Conservation (phyloP, 768 basidiomycete species). For the Peribolospora kevripleyi region DNA sequence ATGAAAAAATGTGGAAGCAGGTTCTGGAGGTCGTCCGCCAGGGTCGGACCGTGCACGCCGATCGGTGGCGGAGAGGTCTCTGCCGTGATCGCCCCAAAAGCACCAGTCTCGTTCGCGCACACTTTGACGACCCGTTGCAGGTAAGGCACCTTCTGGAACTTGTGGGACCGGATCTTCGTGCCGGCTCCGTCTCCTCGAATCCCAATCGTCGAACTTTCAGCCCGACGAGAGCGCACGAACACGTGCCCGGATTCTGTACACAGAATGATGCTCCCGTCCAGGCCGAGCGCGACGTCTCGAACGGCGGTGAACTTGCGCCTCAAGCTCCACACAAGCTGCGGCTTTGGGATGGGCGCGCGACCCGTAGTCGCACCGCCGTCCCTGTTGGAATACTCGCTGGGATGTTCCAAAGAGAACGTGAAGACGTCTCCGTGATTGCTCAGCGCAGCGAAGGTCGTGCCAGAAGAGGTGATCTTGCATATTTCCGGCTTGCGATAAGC, state of each 20-base stretch:
- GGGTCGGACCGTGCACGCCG: slow-evolving; percentile 28
- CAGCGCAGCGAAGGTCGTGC: slow-evolving; percentile 57
- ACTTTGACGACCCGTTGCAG: slow-evolving; percentile 70
- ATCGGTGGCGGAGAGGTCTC: slow-evolving; percentile 42
- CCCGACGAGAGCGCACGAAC: slow-evolving; percentile 33
- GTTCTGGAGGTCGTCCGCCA: slow-evolving; percentile 40
- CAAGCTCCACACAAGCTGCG: slow-evolving; percentile 75
- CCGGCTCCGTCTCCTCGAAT: neutral
- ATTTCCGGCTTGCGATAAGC: slow-evolving; percentile 43
- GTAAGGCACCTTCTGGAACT: slow-evolving; percentile 53
- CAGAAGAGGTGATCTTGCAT: slow-evolving; percentile 51
- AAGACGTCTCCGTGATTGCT: slow-evolving; percentile 77
- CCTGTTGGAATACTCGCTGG: slow-evolving; percentile 17
- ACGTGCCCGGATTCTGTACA: slow-evolving; percentile 91
- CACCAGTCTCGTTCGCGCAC: slow-evolving; percentile 62
- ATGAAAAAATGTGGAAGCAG: slow-evolving; percentile 35
- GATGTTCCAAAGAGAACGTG: slow-evolving; percentile 34
- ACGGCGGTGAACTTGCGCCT: slow-evolving; percentile 67
- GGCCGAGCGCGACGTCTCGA: slow-evolving; percentile 64
- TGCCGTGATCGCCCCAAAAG: slow-evolving; percentile 58
- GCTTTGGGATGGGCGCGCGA: slow-evolving; percentile 23
- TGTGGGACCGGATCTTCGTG: slow-evolving; percentile 14
- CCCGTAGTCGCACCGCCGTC: slow-evolving; percentile 11
- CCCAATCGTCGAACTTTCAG: neutral
- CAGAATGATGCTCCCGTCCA: slow-evolving; percentile 66